Evolutionary conservation across 257 asterid genomes (phyloP), one percentile per base, ranked within the genome.

Genomic region (Solanum chilense): DNA sequence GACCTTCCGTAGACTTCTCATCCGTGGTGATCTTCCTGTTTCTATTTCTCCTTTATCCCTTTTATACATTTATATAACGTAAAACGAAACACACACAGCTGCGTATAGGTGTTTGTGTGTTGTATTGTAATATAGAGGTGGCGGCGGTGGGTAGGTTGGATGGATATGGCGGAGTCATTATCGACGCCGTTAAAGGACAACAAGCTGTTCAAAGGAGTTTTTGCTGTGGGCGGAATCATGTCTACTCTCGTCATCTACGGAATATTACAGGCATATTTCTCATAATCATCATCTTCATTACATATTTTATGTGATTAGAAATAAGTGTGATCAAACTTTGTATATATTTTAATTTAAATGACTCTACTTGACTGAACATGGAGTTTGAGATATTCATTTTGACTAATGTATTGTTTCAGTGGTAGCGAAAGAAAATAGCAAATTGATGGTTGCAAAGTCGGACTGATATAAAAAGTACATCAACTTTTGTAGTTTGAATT

Each of bases 181-280:
- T 89, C 86, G 80, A 87, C 89, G 90, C 73, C 91, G 87, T 64
- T 89, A 87, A 93, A 91, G 90, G 97, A 96, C 85, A 97, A 85
- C 94, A 94, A 88, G 89, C 64, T 92, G 74, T 88, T 93, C 83
- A 94, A 91, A 90, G 91, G 96, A 92, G 87, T 88, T 13, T 95
- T 97, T 80, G 97, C 99, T 29, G 96, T 96, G n/a, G 47, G 93
- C n/a, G 99, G 99, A 85, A 97, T 97, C 89, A 94, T 96, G 98
- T 91, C 98, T 49, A 97, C 99, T 15, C 96, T 97, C 73, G 95
- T 97, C 74, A 90, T 97, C 73, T 97, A 97, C 68, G 99, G 99
- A 49, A 89, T 97, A 68, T 90, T 97, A 82, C 99, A 97, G 99
- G 99, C 94, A 70, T 15, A 23, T 4, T 44, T 45, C 64, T 14